Base-by-base conservation (phyloP, 2,329 filamentous ascomycete species). In the Monilinia fructigena region DNA sequence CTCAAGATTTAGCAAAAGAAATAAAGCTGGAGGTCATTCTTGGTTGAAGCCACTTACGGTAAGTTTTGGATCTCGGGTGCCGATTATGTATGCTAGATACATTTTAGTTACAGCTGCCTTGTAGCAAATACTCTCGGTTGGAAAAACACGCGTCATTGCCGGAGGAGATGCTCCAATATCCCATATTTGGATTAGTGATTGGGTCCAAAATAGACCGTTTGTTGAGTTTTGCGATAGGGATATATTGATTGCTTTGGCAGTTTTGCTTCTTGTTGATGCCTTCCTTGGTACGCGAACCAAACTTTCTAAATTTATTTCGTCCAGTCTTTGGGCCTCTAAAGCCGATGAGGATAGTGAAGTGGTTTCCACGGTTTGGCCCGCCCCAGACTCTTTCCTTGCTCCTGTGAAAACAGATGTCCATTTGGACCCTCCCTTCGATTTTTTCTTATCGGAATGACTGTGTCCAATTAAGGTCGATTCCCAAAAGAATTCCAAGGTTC, bases 61-160 rank as follows among this genome's bases (percentile, higher is more conserved):
- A 2, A 80, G 74, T 61, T 76, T 79, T 53, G 79, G 78, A 65
- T 79, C 78, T n/a, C 77, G 73, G 20, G 75, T 78, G 4, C 78
- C 77, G 66, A 79, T 75, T 7, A 80, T 75, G 67, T 79, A 80
- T 35, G 77, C 78, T 28, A 79, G 65, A 66, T 78, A 74, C 8
- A 71, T 71, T 65, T 75, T 78, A 1, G 76, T 77, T 1, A 80
- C 76, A 5, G 77, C 74, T 26, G 77, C 78, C 31, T 79, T 68
- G 20, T 79, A 74, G 66, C 78, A 80, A 14, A 75, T 78, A 68
- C 77, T 79, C 54, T 78, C 77, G 0, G 76, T 77, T 18, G 74
- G 68, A 38, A 80, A 75, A 10, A 74, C 73, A 58, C 76, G 72
- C 35, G 74, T 70, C 54, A 77, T 69, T 1, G 74, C 74, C 1